Conservation (phyloP, 2,329 filamentous ascomycete genomes). For the Thermothelomyces thermophilus region DNA sequence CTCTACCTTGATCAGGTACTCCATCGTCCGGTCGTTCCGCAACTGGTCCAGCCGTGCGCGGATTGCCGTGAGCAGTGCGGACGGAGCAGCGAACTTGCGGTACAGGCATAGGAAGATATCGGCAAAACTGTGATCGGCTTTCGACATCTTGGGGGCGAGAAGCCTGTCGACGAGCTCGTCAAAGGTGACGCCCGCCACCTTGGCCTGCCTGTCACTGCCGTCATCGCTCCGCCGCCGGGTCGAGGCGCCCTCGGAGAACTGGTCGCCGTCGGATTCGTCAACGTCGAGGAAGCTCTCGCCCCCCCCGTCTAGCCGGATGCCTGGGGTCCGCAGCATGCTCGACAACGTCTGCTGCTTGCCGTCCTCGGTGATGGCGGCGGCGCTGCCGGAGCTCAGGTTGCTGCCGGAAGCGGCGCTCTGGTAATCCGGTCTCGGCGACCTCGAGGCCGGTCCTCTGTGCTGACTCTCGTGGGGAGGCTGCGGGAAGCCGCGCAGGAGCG, state of each 20-base stretch:
- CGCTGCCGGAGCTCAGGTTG: slow-evolving; percentile 25
- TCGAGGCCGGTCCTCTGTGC: slow-evolving; percentile 36
- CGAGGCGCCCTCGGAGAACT: slow-evolving; percentile 61
- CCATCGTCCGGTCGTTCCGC: slow-evolving; percentile 57
- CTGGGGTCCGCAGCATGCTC: slow-evolving; percentile 45
- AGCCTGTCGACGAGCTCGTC: slow-evolving; percentile 83
- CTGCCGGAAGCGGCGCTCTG: slow-evolving; percentile 28
- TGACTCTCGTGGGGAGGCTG: slow-evolving; percentile 40
- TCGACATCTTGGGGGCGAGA: slow-evolving; percentile 72
- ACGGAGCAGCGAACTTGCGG: slow-evolving; percentile 83
- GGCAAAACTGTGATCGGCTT: slow-evolving; percentile 81
- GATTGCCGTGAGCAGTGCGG: slow-evolving; percentile 69
- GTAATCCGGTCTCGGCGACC: slow-evolving; percentile 45
- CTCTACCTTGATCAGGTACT: slow-evolving; percentile 69
- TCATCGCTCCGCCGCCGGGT: slow-evolving; percentile 63
- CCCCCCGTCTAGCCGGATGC: slow-evolving; percentile 45
- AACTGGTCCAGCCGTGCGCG: slow-evolving; percentile 67
- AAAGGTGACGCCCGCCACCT: slow-evolving; percentile 48
- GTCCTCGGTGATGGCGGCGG: slow-evolving; percentile 39
- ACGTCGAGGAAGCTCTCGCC: slow-evolving; percentile 56
- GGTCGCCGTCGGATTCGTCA: slow-evolving; percentile 64
- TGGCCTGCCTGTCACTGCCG: slow-evolving; percentile 46
- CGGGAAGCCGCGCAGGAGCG: slow-evolving; percentile 48
- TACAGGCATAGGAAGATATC: slow-evolving; percentile 89
- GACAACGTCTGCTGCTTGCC: slow-evolving; percentile 41